Evolutionary conservation across 148 eudicot species (phyloP), one percentile per base, ranked within the genome.

Genomic region (Rhododendron ovatum): DNA sequence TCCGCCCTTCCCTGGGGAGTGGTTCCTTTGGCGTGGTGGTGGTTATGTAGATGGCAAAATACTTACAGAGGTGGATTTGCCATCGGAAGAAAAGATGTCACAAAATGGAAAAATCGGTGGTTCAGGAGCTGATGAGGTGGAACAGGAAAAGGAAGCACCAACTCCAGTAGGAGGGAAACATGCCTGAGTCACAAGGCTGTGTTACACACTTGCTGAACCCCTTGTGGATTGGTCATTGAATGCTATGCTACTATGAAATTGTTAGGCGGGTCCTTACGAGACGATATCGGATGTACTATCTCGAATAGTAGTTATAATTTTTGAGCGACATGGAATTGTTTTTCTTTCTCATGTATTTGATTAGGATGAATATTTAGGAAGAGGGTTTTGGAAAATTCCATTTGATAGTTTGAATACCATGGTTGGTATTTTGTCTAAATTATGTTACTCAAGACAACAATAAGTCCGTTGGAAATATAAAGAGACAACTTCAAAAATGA

Each of bases 1-100:
- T 73, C 99, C 99, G 67, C 98, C 98, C 2, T 93, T 89, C 85
- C 89, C 94, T 26, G 91, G 90, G 84, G 90, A 91, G 24, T 95
- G 93, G 96, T 90, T 91, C 88, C 91, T 84, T 4, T 97, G 98
- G 96, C 92, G 93, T 84, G 48, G 87, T 14, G 94, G 8, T n/a
- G 33, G 73, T 22, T 2, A 1, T 24, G 26, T 93, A 89, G 96
- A 93, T 78, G 89, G 91, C 82, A 86, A 76, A 82, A 91, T 89
- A 84, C 75, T 3, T 30, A 90, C 91, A n/a, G 90, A 61, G 88
- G 91, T 92, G 88, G 91, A 93, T 90, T 87, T 92, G 88, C 96
- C 99, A 30, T 95, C 98, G 0, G 99, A 97, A 83, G 91, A 93
- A 45, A 95, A 85, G 85, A 28, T 92, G 73, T 85, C 91, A 30